A percentile compares a stretch with the other conserved stretches of the same genome.
Conservation (phyloP, 75 land plant species). For the Adiantum capillusveneris region DNA sequence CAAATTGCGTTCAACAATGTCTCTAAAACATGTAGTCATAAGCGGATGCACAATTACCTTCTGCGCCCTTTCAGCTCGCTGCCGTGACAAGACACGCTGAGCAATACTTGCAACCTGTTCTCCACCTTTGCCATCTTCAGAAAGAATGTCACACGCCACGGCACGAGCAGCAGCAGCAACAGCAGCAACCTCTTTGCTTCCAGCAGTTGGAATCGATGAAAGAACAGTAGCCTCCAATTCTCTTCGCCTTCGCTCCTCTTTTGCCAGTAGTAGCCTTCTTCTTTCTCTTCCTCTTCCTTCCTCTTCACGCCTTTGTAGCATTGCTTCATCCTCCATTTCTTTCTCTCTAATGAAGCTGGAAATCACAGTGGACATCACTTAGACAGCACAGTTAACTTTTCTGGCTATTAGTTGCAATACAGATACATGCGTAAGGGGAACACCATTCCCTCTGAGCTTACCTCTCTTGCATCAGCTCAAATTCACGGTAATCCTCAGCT, state of each 20-base stretch:
- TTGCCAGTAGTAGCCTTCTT: slow-evolving; percentile 83
- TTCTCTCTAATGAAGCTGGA: slow-evolving; percentile 92
- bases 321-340: slow-evolving; percentile 94
- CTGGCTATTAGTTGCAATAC: too few relatives aligned
- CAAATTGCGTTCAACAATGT: too few relatives aligned
- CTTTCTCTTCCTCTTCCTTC: slow-evolving; percentile 98
- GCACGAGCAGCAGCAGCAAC: slow-evolving; percentile 99
- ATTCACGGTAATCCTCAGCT: slow-evolving; percentile 94
- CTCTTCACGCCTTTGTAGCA: slow-evolving; percentile 96
- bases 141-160: slow-evolving; percentile 85
- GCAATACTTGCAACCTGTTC: slow-evolving; percentile 90
- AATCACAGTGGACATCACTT: too few relatives aligned
- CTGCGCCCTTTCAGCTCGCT: slow-evolving; percentile 85
- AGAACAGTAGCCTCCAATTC: slow-evolving; percentile 93
- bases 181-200: slow-evolving; percentile 91
- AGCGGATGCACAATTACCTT: slow-evolving; percentile 43
- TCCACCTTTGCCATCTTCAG: slow-evolving; percentile 82
- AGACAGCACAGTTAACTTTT: too few relatives aligned
- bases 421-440: too few relatives aligned
- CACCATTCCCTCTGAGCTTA: too few relatives aligned
- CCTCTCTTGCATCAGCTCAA: slow-evolving; percentile 97
- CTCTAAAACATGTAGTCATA: too few relatives aligned
- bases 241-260: slow-evolving; percentile 94
- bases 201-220: slow-evolving; percentile 93
- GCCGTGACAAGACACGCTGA: slow-evolving; percentile 69